phyloP scores from a whole-genome alignment of 768 basidiomycete species.

The Floccularia luteovirens region DNA sequence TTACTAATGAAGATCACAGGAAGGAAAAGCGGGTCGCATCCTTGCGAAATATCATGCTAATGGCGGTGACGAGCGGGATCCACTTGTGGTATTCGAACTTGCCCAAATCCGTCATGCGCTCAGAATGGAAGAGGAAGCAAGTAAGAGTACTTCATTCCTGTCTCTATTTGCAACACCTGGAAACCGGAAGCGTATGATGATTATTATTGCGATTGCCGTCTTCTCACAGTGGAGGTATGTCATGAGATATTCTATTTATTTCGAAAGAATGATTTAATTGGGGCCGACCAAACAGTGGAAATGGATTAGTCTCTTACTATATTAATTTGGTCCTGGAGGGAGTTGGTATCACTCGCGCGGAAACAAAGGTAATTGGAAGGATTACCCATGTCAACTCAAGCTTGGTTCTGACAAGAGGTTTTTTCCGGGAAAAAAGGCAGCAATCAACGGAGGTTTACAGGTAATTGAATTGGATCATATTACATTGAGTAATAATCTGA shows the following conservation, averaged over 20 bases:
- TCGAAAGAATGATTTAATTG: background rate
- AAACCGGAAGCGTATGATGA: constrained; percentile 59
- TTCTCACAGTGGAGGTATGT: constrained; percentile 71
- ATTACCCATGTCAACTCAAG: background rate
- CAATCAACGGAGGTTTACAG: constrained; percentile 59
- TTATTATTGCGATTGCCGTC: constrained; percentile 59
- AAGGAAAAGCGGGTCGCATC: constrained; percentile 49
- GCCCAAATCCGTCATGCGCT: constrained; percentile 68
- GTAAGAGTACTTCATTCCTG: constrained; percentile 37
- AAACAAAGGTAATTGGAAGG: constrained; percentile 26
- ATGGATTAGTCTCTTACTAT: constrained; percentile 68
- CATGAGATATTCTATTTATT: background rate
- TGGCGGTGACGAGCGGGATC: constrained; percentile 49
- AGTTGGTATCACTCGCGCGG: constrained; percentile 47
- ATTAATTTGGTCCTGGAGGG: constrained; percentile 61
- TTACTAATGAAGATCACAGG: constrained; percentile 18
- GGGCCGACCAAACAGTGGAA: constrained; percentile 46
- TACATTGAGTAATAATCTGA: background rate
- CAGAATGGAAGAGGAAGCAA: constrained; percentile 50
- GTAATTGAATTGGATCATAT: constrained; percentile 15
- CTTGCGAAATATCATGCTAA: constrained; percentile 71
- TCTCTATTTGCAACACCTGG: constrained; percentile 55
- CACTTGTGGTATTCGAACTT: constrained; percentile 48
- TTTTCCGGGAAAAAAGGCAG: too few species aligned
- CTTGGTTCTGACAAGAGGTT: too few species aligned